phyloP scores from a whole-genome alignment of 2,329 filamentous ascomycete genomes.

The Diplodia seriata region DNA sequence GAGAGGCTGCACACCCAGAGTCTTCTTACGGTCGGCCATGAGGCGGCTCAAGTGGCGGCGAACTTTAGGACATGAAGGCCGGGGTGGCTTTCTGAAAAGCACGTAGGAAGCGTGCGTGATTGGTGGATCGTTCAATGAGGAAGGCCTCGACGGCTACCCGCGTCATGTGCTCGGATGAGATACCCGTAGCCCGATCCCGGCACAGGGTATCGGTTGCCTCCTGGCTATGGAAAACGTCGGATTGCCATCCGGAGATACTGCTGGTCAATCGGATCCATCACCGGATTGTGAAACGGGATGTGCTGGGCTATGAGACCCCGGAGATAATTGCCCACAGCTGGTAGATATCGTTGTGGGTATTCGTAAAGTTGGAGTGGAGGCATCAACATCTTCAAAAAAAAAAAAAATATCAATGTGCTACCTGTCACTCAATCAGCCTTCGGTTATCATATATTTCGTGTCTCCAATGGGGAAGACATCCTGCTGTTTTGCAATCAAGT shows the following conservation, averaged over 20 bases:
- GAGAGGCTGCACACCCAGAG: not conserved
- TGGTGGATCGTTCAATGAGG: not conserved
- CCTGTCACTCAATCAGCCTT: too few species aligned
- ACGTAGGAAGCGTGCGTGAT: not conserved
- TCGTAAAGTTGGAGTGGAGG: too few species aligned
- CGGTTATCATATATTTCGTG: too few species aligned
- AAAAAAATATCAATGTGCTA: too few species aligned
- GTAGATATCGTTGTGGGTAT: too few species aligned
- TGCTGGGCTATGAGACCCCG: not conserved
- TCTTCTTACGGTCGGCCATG: not conserved
- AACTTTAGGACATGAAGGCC: not conserved
- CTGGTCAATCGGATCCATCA: not conserved
- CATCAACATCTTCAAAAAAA: too few species aligned
- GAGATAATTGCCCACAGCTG: not conserved
- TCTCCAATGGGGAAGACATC: too few species aligned
- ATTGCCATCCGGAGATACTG: not conserved
- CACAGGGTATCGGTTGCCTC: not conserved
- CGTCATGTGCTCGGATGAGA: not conserved
- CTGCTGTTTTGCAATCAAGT: too few species aligned
- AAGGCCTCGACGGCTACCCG: not conserved
- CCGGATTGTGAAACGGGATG: not conserved
- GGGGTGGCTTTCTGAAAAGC: not conserved
- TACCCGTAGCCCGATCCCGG: not conserved
- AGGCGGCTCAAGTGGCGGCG: not conserved
- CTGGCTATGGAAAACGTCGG: not conserved